Base-by-base conservation (phyloP, 176 grass and related monocot species). In the Bonia amplexicaulis region DNA sequence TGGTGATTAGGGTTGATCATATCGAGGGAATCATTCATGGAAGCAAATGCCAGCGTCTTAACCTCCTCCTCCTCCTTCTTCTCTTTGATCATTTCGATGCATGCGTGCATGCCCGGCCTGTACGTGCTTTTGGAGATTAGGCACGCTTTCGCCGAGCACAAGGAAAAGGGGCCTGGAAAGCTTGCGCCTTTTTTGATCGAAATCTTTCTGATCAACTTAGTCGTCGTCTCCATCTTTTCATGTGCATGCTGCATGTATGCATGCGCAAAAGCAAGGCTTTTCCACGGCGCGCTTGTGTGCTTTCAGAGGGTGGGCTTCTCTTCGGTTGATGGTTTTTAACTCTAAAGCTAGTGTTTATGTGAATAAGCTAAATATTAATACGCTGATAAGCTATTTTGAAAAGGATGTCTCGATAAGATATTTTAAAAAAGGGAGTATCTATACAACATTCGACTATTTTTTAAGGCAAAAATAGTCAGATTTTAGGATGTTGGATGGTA, bases 141-240 rank as follows among this genome's bases (percentile, higher is more conserved):
- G 19, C 13, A 41, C 22, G 40, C 78, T 86, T 82, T 86, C 12
- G 41, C 67, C 40, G 41, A 87, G 89, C 84, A 87, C 84, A 83
- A 90, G 74, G 79, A 47, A 78, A 66, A 79, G 74, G 66, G n/a
- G 19, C 17, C 73, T 33, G 49, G 66, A 90, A 90, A 90, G 80
- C 52, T 79, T 79, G 61, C 17, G 14, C 84, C 84, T 90, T 87
- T 87, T 55, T 49, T 33, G 60, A 79, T 65, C 79, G 19, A 78
- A 22, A 41, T 41, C 1, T 44, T 44, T 82, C 26, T 53, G 46
- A 62, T 57, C 58, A 25, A 54, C 74, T 84, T 59, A 71, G 60
- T 62, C 83, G 76, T 91, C 65, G 57, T 84, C 86, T 81, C 71
- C 90, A 57, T 89, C 83, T 86, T 86, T 89, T 79, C 74, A 88